Base-by-base conservation (phyloP, 257 asterid species). In the Anisodus tanguticus region DNA sequence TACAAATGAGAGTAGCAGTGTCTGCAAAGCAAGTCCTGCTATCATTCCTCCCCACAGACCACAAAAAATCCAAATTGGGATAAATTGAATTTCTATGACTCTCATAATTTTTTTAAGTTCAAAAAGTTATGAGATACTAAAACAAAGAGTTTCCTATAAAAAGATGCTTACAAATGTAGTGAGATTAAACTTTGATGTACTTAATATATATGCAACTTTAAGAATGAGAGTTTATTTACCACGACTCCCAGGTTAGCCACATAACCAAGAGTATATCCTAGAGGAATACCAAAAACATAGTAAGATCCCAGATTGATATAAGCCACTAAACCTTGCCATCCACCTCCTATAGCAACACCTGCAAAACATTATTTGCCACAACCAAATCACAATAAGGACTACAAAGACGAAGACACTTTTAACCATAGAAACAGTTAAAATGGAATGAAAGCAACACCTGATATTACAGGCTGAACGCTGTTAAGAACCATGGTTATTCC, bases 11-110 rank as follows among this genome's bases (percentile, higher is more conserved):
- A 92, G 94, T 84, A 92, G 83, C 66, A 91, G 3, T 1, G 98
- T 94, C 88, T 94, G 97, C 85, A 92, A 59, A 15, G 84, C 90
- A n/a, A 87, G 55, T 60, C 98, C 98, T 76, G 92, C 92, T 66
- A 94, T 91, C 97, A 94, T 94, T 49, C 97, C 95, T 4, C 93
- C 92, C 98, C 98, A 94, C 4, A 94, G 85, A 43, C 98, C 97
- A 0, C 1, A 26, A 26, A 26, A 26, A 26, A 26, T 26, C 31
- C 31, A 26, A 26, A 26, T 26, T 26, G 31, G 31, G 31, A 26
- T 77, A 31, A 39, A 47, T 69, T 45, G 5, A 10, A 72, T 43
- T 71, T n/a, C 58, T 9, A 0, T 26, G 31, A 26, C 31, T n/a
- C n/a, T 31, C 35, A 31, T 31, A 31, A 31, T 31, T 31, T 31